Evolutionary conservation across 2,329 filamentous ascomycete species (phyloP), one percentile per base, ranked within the genome.

Genomic region (Lecanicillium sp.): DNA sequence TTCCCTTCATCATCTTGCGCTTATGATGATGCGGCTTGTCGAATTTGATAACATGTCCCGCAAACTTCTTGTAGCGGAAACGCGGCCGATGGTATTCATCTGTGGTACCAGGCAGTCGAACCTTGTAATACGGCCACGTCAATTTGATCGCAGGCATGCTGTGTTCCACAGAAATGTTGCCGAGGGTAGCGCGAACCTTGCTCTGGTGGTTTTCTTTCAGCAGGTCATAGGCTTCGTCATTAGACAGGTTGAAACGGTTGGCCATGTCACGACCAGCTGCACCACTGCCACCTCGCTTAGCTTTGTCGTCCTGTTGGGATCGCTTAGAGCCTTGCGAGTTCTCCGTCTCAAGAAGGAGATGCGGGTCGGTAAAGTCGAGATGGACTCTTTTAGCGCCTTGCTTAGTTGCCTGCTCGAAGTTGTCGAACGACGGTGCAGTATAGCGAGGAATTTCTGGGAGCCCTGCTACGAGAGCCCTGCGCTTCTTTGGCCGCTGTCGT

Each of bases 191-290:
- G 49, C 92, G 81, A 44, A 98, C 86, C 62, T 95, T 97, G 71
- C 87, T 88, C 64, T 94, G 87, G 55, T 94, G 89, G 55, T 96
- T 97, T 60, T 95, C 88, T 62, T 97, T 97, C 32, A 98, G 75
- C 44, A 88, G 79, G 55, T 97, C 89, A 58, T 98, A 98, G 2
- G 89, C 89, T 43, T 92, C 84, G 54, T 98, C 92, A 46, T 97
- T 97, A 20, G 89, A 95, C 42, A 94, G 85, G 56, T 97, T 97
- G 71, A 95, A 98, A 30, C 90, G 81, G 49, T 83, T 77, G 28
- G 77, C 77, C 27, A 95, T 73, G 40, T 86, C 80, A 39, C 82
- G 84, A 3, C 81, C 79, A 30, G 87, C 65, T 36, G 79, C 82
- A 13, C 80, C 78, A 41, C 77, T 82, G 7, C 75, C 78, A 67